Percentiles rank a stretch among this genome's conserved stretches.
phyloP scores from a whole-genome alignment of 768 basidiomycete species.

The Lactarius quietus region DNA sequence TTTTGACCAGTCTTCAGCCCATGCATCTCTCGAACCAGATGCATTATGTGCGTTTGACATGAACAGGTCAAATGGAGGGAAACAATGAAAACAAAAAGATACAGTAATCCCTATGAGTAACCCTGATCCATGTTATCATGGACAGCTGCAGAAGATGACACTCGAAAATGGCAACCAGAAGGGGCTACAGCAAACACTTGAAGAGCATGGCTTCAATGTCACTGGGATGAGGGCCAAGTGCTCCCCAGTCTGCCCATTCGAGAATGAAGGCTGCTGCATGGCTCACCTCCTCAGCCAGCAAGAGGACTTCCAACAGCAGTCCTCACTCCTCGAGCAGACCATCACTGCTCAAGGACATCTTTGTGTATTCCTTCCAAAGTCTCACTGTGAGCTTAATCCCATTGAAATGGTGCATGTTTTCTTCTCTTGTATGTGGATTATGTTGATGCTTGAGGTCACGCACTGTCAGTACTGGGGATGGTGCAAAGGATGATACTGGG shows the following conservation, averaged over 20 bases:
- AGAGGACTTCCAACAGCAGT: neutral
- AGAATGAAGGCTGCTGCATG: too few relatives aligned
- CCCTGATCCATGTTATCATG: neutral
- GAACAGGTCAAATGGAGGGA: too few relatives aligned
- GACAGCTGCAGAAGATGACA: neutral
- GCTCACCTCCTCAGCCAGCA: constrained; percentile 2
- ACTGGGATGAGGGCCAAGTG: neutral
- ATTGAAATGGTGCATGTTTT: neutral
- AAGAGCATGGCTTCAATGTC: neutral
- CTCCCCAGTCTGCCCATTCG: neutral
- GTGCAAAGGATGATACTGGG: too few relatives aligned
- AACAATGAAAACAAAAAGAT: neutral
- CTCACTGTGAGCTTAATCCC: neutral
- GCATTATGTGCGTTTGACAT: neutral
- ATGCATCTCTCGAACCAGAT: neutral
- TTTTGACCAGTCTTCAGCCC: constrained; percentile 4
- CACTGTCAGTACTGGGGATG: neutral
- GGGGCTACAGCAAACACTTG: neutral
- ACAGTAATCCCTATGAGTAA: neutral
- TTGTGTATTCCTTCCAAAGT: too few relatives aligned
- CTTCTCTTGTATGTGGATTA: neutral
- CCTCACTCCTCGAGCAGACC: neutral
- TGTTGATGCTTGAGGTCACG: neutral
- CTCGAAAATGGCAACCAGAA: neutral
- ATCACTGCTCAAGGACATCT: neutral